phyloP scores from a whole-genome alignment of 2,329 filamentous ascomycete species.

The Zopfia rhizophila region DNA sequence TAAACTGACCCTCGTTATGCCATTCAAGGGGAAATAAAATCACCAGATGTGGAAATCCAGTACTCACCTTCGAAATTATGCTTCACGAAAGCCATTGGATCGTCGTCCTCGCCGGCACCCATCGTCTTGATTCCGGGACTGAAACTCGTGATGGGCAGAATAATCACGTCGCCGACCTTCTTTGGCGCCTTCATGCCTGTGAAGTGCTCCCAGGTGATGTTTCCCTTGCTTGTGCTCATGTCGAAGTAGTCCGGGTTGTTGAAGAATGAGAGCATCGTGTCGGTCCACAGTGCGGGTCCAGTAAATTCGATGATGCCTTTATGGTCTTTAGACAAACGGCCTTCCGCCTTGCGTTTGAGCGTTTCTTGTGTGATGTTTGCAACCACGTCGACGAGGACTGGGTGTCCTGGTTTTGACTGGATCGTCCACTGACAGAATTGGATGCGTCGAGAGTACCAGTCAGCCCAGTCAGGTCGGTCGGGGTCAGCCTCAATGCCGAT shows the following conservation, averaged over 20 bases:
- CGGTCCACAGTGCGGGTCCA: conserved; percentile 94
- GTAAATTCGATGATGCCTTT: conserved; percentile 93
- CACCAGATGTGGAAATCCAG: conserved; percentile 2
- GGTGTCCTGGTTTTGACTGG: conserved; percentile 93
- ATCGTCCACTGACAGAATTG: conserved; percentile 99
- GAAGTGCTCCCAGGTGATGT: conserved; percentile 88
- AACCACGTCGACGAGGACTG: conserved; percentile 87
- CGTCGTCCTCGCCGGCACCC: conserved; percentile 86
- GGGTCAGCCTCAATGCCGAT: conserved; percentile 97
- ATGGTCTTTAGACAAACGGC: conserved; percentile 71
- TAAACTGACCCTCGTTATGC: no score
- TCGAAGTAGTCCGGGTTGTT: conserved; percentile 92
- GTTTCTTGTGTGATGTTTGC: conserved; percentile 86
- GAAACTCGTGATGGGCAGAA: conserved; percentile 96
- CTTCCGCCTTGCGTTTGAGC: conserved; percentile 74
- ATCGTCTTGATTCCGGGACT: conserved; percentile 94
- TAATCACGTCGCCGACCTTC: conserved; percentile 91
- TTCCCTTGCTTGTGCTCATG: conserved; percentile 73
- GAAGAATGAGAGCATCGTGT: conserved; percentile 90
- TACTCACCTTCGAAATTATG: conserved; percentile 91
- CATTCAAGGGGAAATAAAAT: conserved; percentile 1
- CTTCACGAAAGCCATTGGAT: conserved; percentile 97
- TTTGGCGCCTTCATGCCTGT: conserved; percentile 85
- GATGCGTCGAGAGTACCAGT: conserved; percentile 96
- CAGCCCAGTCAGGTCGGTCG: conserved; percentile 87